phyloP scores from a whole-genome alignment of 2,329 filamentous ascomycete species.

The Blastomyces silverae region DNA sequence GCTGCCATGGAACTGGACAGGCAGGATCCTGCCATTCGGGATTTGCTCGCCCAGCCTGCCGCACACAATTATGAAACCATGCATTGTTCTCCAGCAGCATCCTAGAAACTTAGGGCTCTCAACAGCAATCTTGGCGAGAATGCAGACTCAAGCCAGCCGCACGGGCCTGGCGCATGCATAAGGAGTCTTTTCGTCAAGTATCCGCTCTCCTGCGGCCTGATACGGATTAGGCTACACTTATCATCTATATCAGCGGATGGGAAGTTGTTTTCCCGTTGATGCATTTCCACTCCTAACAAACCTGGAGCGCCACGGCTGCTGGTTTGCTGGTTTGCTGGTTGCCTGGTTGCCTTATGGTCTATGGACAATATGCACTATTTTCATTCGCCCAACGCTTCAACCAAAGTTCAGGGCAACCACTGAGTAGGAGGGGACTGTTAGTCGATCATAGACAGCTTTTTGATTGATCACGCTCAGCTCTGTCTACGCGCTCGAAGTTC shows the following conservation, averaged over 20 bases:
- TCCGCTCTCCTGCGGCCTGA: background rate
- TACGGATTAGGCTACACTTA: background rate
- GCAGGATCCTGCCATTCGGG: background rate
- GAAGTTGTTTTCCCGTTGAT: background rate
- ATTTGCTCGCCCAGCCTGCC: background rate
- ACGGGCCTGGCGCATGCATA: background rate
- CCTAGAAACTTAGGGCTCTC: too few species aligned
- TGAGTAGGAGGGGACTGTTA: background rate
- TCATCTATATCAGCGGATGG: too few species aligned
- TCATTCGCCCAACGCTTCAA: background rate
- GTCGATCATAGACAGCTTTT: background rate
- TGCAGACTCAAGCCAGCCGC: background rate
- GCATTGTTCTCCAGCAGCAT: background rate
- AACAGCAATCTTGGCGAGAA: too few species aligned
- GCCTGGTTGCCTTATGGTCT: background rate
- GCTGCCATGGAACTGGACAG: background rate
- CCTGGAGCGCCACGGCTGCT: background rate
- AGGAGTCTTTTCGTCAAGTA: background rate
- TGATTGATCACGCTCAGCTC: background rate
- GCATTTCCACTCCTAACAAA: background rate
- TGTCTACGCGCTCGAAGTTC: background rate
- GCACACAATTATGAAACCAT: background rate
- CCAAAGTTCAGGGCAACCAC: background rate
- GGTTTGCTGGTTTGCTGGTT: background rate
- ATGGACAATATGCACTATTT: background rate